phyloP scores from a whole-genome alignment of 2,329 filamentous ascomycete species.

The Tympanopsis confertula region DNA sequence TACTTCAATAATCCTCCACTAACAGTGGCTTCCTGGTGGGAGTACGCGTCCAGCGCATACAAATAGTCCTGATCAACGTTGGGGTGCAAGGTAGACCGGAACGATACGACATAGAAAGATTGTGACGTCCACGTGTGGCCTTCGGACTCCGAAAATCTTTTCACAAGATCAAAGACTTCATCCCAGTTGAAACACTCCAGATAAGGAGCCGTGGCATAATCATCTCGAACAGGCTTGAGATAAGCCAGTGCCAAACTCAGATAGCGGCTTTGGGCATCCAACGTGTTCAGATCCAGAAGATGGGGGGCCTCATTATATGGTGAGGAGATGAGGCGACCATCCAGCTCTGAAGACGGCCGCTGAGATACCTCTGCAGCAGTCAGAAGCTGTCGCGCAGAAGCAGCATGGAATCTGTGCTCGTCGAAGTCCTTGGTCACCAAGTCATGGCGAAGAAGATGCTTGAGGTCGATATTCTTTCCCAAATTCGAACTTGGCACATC shows the following conservation, averaged over 20 bases:
- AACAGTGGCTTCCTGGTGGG: neutral
- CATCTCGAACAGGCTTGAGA: neutral
- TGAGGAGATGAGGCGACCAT: neutral
- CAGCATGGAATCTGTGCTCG: too few relatives aligned
- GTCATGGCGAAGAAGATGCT: too few relatives aligned
- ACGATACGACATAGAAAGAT: neutral
- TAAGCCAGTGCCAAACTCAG: neutral
- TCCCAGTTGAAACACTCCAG: neutral
- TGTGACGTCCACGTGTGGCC: neutral
- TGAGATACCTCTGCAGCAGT: too few relatives aligned
- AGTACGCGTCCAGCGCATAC: neutral
- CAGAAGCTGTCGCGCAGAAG: too few relatives aligned
- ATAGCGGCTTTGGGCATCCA: neutral
- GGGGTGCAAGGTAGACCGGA: neutral
- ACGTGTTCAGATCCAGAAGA: neutral
- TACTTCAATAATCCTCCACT: slow-evolving; percentile 1
- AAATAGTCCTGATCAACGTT: neutral
- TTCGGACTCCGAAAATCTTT: neutral
- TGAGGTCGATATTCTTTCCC: too few relatives aligned
- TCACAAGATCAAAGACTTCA: neutral
- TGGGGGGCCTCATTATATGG: neutral
- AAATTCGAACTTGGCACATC: too few relatives aligned
- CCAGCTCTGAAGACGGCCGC: too few relatives aligned
- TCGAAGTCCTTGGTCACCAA: too few relatives aligned
- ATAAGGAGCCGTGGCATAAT: neutral